Evolutionary conservation across 148 eudicot genomes (phyloP).

Genomic region (Rhododendron mucronatum): DNA sequence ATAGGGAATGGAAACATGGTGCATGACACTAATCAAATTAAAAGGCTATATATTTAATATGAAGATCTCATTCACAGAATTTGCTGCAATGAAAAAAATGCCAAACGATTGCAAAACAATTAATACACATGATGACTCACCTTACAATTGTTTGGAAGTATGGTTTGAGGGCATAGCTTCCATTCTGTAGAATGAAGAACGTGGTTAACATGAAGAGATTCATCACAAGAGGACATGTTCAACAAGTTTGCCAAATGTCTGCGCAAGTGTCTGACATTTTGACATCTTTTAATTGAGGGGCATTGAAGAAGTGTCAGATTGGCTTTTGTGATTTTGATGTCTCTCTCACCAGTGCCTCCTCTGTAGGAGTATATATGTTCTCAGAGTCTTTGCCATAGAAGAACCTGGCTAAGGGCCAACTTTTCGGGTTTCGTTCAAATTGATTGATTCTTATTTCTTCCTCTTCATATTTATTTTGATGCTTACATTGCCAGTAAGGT

Average conservation of each 20-base stretch:
- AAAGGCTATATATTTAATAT: neutral
- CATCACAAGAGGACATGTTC: no score
- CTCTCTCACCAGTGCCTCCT: neutral
- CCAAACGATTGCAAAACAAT: neutral
- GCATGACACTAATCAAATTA: neutral
- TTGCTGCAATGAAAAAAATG: neutral
- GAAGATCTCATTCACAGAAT: neutral
- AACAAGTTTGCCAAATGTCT: no score
- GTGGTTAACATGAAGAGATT: neutral
- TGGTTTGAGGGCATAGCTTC: neutral
- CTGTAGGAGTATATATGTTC: neutral
- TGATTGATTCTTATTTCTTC: neutral
- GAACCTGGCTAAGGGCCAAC: neutral
- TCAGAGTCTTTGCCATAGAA: neutral
- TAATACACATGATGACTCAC: neutral
- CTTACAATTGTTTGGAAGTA: neutral
- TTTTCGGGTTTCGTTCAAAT: neutral
- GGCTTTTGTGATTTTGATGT: neutral
- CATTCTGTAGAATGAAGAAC: neutral
- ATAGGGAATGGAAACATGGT: neutral
- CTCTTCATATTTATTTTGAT: neutral
- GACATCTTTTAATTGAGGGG: no score
- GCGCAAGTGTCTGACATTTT: no score
- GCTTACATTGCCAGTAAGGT: neutral
- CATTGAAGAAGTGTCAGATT: neutral